A percentile compares a stretch with the other conserved stretches of the same genome.
These are phyloP conservation scores for Xerocomus potaroensis DNA, from an alignment of 768 basidiomycete species.

Conservation along the genomic window DNA sequence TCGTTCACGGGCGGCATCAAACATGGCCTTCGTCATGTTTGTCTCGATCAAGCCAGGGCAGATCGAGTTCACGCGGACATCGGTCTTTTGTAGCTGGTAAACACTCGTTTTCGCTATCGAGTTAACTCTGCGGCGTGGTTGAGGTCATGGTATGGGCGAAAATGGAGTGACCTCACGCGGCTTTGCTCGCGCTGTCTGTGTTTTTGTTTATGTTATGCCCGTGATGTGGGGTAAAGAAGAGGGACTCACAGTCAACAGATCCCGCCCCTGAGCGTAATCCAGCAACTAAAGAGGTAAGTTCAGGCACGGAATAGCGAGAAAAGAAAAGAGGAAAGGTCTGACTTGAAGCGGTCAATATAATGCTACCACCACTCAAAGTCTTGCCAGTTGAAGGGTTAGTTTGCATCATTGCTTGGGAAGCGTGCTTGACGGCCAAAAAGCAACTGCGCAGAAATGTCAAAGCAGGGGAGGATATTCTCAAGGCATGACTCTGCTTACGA, in stretches of 20 bases:
- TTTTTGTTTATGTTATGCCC: slow-evolving; percentile 13
- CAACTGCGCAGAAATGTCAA: slow-evolving; percentile 44
- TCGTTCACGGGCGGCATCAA: slow-evolving; percentile 69
- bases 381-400: slow-evolving; percentile 67
- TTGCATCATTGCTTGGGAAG: slow-evolving; percentile 74
- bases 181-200: slow-evolving; percentile 87
- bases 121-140: slow-evolving; percentile 59
- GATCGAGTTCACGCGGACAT: slow-evolving; percentile 85
- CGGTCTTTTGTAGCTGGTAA: slow-evolving; percentile 74
- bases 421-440: slow-evolving; percentile 87
- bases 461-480: background rate
- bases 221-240: background rate
- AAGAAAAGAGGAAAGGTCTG: slow-evolving; percentile 21
- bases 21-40: slow-evolving; percentile 79
- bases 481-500: slow-evolving; percentile 37
- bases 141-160: background rate
- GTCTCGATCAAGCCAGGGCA: slow-evolving; percentile 95
- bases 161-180: slow-evolving; percentile 56
- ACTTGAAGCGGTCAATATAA: slow-evolving; percentile 86
- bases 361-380: slow-evolving; percentile 66
- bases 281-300: slow-evolving; percentile 55
- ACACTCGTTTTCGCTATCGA: slow-evolving; percentile 80
- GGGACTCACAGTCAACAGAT: slow-evolving; percentile 65
- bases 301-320: background rate
- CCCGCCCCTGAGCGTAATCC: slow-evolving; percentile 83